phyloP scores from a whole-genome alignment of 352 stramenopile genomes.

The Pythium monospermum region DNA sequence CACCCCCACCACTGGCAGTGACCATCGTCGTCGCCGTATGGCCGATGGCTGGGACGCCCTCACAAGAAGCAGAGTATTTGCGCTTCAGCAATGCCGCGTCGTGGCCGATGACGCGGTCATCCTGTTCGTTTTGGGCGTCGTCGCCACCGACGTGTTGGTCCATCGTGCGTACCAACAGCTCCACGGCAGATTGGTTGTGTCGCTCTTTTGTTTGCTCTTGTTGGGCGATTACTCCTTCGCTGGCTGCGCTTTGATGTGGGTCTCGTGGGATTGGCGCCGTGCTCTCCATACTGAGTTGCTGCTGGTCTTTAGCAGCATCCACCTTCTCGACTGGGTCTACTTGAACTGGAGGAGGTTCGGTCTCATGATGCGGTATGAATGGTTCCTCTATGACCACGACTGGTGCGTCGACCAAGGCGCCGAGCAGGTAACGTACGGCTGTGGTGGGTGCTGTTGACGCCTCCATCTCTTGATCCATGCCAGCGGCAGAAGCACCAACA shows the following conservation, averaged over 20 bases:
- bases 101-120: slow-evolving; percentile 6
- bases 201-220: neutral
- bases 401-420: too few species aligned
- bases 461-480: too few species aligned
- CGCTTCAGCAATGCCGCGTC: slow-evolving; percentile 7
- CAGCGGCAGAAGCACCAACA: too few species aligned
- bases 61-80: neutral
- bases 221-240: neutral
- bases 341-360: too few species aligned
- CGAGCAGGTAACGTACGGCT: too few species aligned
- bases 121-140: neutral
- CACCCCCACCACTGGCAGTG: neutral
- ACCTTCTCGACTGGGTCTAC: too few species aligned
- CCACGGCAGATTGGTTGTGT: slow-evolving; percentile 1
- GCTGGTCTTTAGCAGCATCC: too few species aligned
- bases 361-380: too few species aligned
- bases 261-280: too few species aligned
- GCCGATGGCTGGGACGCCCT: neutral
- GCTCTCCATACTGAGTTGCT: too few species aligned
- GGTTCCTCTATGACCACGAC: too few species aligned
- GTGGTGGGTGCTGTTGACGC: too few species aligned
- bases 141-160: neutral
- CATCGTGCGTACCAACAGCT: slow-evolving; percentile 1
- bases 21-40: neutral
- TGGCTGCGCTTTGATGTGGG: neutral